Evolutionary conservation across 2,329 filamentous ascomycete species (phyloP).

Genomic region (Fusarium praegraminearum): DNA sequence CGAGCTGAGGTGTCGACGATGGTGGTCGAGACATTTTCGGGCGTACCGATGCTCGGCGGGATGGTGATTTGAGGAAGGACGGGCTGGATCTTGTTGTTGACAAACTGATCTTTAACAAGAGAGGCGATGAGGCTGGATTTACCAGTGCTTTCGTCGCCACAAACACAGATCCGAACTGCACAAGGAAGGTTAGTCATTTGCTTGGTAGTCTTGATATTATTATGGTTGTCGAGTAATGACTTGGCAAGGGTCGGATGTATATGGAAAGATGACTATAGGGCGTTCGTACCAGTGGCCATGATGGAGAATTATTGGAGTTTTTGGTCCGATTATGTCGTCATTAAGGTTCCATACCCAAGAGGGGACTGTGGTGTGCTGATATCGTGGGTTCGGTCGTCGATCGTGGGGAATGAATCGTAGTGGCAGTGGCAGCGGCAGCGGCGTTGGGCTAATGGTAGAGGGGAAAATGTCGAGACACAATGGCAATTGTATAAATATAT

Average conservation of each 20-base stretch:
- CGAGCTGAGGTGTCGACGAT: slow-evolving; percentile 97
- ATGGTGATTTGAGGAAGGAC: slow-evolving; percentile 96
- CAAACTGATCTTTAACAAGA: slow-evolving; percentile 96
- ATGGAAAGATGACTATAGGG: slow-evolving; percentile 8
- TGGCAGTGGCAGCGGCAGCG: neutral
- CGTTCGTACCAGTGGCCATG: slow-evolving; percentile 46
- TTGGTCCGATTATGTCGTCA: slow-evolving; percentile 35
- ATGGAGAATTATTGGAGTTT: slow-evolving; percentile 35
- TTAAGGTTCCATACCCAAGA: slow-evolving; percentile 38
- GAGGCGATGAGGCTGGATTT: slow-evolving; percentile 95
- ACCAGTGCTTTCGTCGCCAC: slow-evolving; percentile 94
- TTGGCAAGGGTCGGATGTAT: slow-evolving; percentile 4
- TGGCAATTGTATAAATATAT: neutral
- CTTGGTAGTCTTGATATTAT: neutral
- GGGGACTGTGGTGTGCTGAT: slow-evolving; percentile 23
- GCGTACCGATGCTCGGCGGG: slow-evolving; percentile 90
- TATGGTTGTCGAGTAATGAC: slow-evolving; percentile 2
- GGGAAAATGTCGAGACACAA: neutral
- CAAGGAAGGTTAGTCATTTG: slow-evolving; percentile 36
- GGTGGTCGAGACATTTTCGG: slow-evolving; percentile 96
- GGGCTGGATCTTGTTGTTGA: slow-evolving; percentile 93
- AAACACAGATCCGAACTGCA: slow-evolving; percentile 89
- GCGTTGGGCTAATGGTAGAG: neutral
- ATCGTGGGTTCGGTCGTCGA: slow-evolving; percentile 23
- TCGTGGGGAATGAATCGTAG: slow-evolving; percentile 22